Evolutionary conservation across 1,139 yeast species (phyloP).

Genomic region (Blastobotrys ciferrii): DNA sequence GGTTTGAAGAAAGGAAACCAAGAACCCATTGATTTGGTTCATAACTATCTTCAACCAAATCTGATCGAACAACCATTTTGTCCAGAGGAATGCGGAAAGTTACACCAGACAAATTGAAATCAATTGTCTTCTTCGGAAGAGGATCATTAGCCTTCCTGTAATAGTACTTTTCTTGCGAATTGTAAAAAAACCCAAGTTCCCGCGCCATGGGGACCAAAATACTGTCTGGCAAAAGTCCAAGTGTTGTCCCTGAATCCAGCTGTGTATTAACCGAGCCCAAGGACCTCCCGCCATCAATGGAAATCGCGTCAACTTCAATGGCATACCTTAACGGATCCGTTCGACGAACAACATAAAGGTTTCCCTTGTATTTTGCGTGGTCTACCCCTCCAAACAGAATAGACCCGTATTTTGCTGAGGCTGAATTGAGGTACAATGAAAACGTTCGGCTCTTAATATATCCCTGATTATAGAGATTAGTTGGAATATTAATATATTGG

Average conservation of each 20-base stretch:
- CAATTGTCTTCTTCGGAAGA: conserved; percentile 17
- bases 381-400: conserved; percentile 51
- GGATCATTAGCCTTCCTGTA: conserved; percentile 11
- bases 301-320: conserved; percentile 18
- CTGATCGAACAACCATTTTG: conserved; percentile 24
- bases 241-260: conserved; percentile 31
- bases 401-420: conserved; percentile 36
- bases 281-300: conserved; percentile 16
- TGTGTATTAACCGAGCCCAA: conserved; percentile 19
- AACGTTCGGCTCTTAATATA: conserved; percentile 46
- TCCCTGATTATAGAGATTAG: conserved; percentile 38
- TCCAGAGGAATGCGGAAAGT: conserved; percentile 20
- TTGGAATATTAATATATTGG: conserved; percentile 26
- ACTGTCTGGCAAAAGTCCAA: conserved; percentile 26
- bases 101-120: conserved; percentile 26
- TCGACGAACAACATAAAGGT: conserved; percentile 29
- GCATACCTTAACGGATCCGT: conserved; percentile 18
- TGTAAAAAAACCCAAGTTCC: conserved; percentile 19
- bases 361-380: conserved; percentile 46
- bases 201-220: conserved; percentile 18
- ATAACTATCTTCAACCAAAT: conserved; percentile 22
- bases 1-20: conserved; percentile 26
- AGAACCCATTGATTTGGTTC: conserved; percentile 22
- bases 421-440: conserved; percentile 35
- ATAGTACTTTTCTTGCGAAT: conserved; percentile 15